These are phyloP conservation scores for Cryomyces minteri DNA, from an alignment of 495 filamentous ascomycete species.

Conservation along the genomic window DNA sequence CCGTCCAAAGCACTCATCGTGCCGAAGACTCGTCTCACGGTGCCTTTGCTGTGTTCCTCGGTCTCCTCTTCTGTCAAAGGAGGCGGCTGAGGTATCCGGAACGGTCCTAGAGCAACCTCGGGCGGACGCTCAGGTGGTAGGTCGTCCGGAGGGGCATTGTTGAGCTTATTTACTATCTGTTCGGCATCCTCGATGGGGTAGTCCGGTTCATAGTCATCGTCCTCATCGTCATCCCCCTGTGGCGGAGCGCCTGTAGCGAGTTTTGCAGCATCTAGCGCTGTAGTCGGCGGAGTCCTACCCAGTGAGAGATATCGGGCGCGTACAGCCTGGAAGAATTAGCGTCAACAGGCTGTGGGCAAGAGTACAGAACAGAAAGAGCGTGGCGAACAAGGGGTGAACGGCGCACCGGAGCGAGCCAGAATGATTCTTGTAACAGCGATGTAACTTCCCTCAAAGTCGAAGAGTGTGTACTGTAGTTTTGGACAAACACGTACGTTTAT, in stretches of 20 bases:
- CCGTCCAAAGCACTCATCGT: conserved; percentile 55
- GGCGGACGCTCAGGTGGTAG: conserved; percentile 23
- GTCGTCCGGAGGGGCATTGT: conserved; percentile 38
- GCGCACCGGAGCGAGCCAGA: too few species aligned
- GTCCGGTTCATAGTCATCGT: conserved; percentile 80
- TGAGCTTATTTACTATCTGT: conserved; percentile 50
- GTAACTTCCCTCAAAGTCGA: too few species aligned
- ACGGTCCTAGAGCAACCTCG: conserved; percentile 44
- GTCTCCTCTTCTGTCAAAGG: conserved; percentile 49
- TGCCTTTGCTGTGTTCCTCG: conserved; percentile 43
- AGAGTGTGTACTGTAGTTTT: too few species aligned
- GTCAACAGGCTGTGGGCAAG: background rate
- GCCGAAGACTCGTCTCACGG: conserved; percentile 56
- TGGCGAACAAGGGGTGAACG: too few species aligned
- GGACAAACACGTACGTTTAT: conserved; percentile 28
- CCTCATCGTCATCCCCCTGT: conserved; percentile 48
- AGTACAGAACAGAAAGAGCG: too few species aligned
- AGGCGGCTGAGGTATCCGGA: conserved; percentile 63
- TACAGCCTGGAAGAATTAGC: conserved; percentile 15
- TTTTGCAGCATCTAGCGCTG: conserved; percentile 24
- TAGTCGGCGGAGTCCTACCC: conserved; percentile 11
- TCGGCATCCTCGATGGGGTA: conserved; percentile 58
- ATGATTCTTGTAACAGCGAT: too few species aligned
- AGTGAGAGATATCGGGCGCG: conserved; percentile 28
- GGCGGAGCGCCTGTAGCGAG: conserved; percentile 15